phyloP scores from a whole-genome alignment of 208 protist genomes.

The Trypanosomatidae sp. region DNA sequence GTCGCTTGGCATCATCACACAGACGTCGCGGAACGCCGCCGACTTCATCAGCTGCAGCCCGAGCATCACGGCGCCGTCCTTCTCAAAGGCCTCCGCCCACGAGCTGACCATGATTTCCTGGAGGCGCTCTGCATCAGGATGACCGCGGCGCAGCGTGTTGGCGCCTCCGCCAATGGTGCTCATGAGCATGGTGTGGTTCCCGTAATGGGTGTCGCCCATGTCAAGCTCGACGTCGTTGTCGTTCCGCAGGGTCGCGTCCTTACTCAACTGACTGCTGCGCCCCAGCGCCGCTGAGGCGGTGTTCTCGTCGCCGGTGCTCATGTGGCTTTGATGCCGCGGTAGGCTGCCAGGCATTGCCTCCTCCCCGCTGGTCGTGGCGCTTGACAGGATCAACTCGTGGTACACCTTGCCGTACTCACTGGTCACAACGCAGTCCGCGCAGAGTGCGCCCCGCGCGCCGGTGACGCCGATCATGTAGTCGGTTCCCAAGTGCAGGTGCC shows the following conservation, averaged over 20 bases:
- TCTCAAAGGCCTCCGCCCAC: conserved; percentile 82
- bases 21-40: conserved; percentile 54
- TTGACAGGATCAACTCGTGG: conserved; percentile 43
- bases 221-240: conserved; percentile 9
- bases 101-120: conserved; percentile 85
- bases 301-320: neutral
- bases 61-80: conserved; percentile 75
- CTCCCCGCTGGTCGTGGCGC: conserved; percentile 10
- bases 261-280: conserved; percentile 3
- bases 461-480: conserved; percentile 45
- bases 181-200: conserved; percentile 3
- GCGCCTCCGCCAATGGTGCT: conserved; percentile 8
- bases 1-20: conserved; percentile 95
- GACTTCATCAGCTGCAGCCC: conserved; percentile 68
- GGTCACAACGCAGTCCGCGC: conserved; percentile 32
- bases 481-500: conserved; percentile 45
- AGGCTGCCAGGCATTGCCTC: conserved; percentile 13
- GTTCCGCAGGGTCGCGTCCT: conserved; percentile 6
- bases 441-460: conserved; percentile 1
- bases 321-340: conserved; percentile 1
- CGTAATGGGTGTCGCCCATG: conserved; percentile 15
- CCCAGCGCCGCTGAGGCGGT: neutral
- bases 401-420: conserved; percentile 51
- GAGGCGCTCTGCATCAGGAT: conserved; percentile 70
- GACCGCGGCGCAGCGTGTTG: conserved; percentile 18